phyloP scores from a whole-genome alignment of 768 basidiomycete species.

The Rickenella mellea region DNA sequence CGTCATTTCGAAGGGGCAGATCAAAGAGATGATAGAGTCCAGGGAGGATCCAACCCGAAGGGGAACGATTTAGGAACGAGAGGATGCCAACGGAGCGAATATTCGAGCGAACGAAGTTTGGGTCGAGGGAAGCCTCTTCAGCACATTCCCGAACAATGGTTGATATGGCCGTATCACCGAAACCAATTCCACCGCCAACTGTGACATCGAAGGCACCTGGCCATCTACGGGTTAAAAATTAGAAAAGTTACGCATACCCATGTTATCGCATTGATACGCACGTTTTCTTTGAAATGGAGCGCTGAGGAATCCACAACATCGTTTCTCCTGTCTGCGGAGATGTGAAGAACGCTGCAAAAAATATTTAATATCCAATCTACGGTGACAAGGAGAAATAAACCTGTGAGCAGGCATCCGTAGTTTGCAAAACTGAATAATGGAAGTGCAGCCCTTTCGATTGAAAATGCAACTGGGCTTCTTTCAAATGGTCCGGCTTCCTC shows the following conservation, averaged over 20 bases:
- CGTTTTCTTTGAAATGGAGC: conserved; percentile 31
- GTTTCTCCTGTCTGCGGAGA: conserved; percentile 18
- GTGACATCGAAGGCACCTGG: conserved; percentile 34
- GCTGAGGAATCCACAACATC: conserved; percentile 31
- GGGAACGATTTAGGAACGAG: conserved; percentile 32
- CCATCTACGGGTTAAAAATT: conserved; percentile 17
- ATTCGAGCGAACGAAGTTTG: conserved; percentile 22
- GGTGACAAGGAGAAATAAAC: conserved; percentile 17
- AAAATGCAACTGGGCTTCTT: conserved; percentile 19
- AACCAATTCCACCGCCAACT: conserved; percentile 32
- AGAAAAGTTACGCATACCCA: background rate
- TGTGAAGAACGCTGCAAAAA: conserved; percentile 22
- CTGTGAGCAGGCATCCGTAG: conserved; percentile 33
- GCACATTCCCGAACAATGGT: conserved; percentile 32
- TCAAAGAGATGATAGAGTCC: conserved; percentile 37
- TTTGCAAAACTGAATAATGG: conserved; percentile 36
- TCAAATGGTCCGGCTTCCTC: background rate
- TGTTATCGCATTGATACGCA: conserved; percentile 12
- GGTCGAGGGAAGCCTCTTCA: conserved; percentile 33
- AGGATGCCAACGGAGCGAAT: conserved; percentile 27
- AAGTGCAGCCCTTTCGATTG: conserved; percentile 33
- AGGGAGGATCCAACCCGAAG: conserved; percentile 33
- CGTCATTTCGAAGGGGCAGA: conserved; percentile 27
- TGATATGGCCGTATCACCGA: conserved; percentile 25
- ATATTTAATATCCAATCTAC: background rate